A percentile compares a stretch with the other conserved stretches of the same genome.
phyloP scores from a whole-genome alignment of 2,329 filamentous ascomycete genomes.

The Aspergillus japonicus region DNA sequence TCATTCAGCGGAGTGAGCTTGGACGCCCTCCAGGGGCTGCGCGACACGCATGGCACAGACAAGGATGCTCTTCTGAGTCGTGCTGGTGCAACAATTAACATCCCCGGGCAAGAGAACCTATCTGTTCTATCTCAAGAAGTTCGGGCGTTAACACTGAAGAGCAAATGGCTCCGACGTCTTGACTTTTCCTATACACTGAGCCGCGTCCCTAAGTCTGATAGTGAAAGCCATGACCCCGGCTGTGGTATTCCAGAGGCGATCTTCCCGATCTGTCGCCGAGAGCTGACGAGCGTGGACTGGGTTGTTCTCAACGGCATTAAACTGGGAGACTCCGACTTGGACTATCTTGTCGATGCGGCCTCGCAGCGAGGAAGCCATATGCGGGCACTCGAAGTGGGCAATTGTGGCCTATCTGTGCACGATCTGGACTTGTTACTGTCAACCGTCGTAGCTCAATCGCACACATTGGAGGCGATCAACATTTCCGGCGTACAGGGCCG shows the following conservation, averaged over 20 bases:
- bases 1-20: conserved; percentile 65
- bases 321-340: conserved; percentile 69
- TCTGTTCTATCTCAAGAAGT: conserved; percentile 68
- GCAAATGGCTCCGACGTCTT: conserved; percentile 60
- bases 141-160: conserved; percentile 65
- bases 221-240: conserved; percentile 56
- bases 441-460: conserved; percentile 63
- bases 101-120: conserved; percentile 54
- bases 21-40: conserved; percentile 62
- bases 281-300: conserved; percentile 70
- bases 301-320: conserved; percentile 66
- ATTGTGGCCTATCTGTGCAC: conserved; percentile 55
- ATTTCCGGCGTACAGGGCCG: conserved; percentile 67
- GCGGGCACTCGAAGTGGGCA: conserved; percentile 65
- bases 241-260: conserved; percentile 70
- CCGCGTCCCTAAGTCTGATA: conserved; percentile 52
- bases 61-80: conserved; percentile 62
- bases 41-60: conserved; percentile 61
- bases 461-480: conserved; percentile 65
- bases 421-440: conserved; percentile 60
- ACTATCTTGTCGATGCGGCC: conserved; percentile 65
- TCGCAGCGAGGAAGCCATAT: conserved; percentile 64
- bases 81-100: conserved; percentile 54
- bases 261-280: conserved; percentile 65
- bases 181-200: conserved; percentile 65